Evolutionary conservation across 2,329 filamentous ascomycete genomes (phyloP).

Genomic region (Trichoderma sp.): DNA sequence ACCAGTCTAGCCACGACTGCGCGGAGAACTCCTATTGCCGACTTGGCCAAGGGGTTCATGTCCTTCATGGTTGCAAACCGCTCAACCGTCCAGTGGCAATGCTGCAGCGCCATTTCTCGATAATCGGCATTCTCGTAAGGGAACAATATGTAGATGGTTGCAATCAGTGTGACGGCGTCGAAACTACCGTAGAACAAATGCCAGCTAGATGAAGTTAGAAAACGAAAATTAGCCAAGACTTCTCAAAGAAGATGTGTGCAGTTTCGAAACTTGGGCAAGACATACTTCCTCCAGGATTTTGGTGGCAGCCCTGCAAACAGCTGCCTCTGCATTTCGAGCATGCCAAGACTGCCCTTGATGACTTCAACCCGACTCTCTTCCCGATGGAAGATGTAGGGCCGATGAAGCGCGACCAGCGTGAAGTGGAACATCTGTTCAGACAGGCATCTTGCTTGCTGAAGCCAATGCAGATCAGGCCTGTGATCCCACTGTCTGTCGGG

Average conservation of each 20-base stretch:
- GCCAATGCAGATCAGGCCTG: conserved; percentile 53
- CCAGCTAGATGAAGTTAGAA: conserved; percentile 36
- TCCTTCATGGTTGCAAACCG: conserved; percentile 56
- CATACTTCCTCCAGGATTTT: conserved; percentile 47
- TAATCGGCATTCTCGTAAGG: conserved; percentile 53
- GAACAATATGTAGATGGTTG: conserved; percentile 60
- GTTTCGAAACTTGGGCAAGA: neutral
- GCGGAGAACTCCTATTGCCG: conserved; percentile 54
- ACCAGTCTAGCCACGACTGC: conserved; percentile 55
- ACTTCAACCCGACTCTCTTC: conserved; percentile 53
- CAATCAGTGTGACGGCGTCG: conserved; percentile 60
- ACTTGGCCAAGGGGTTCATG: conserved; percentile 52
- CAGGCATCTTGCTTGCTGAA: conserved; percentile 45
- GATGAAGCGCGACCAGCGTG: conserved; percentile 58
- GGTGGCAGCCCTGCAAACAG: conserved; percentile 49
- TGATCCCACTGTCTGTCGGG: conserved; percentile 58
- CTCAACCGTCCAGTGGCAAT: conserved; percentile 59
- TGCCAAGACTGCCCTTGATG: conserved; percentile 53
- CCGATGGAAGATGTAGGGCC: conserved; percentile 61
- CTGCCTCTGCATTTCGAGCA: conserved; percentile 53
- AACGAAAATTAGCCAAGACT: neutral
- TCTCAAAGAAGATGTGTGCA: neutral
- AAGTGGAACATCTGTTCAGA: conserved; percentile 52
- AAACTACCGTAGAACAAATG: conserved; percentile 62
- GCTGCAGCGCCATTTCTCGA: conserved; percentile 47